These are phyloP conservation scores for Colletotrichum graminicola DNA, from an alignment of 2,329 filamentous ascomycete genomes.

Conservation along the genomic window DNA sequence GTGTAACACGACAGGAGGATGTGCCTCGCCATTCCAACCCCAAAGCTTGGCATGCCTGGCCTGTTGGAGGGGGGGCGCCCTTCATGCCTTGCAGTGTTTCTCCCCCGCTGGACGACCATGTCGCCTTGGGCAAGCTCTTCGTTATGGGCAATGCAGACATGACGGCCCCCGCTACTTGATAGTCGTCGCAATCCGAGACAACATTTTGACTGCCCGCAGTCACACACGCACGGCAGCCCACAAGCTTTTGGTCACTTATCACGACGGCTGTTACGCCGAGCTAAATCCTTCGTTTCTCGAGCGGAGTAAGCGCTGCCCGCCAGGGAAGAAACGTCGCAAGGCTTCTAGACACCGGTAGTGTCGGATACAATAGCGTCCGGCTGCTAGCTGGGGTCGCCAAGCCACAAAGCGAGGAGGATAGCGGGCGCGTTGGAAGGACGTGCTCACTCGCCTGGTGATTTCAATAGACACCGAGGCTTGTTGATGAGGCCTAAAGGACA, in stretches of 20 bases:
- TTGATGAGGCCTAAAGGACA: too few species aligned
- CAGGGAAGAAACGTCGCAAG: conserved; percentile 6
- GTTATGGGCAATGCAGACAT: background rate
- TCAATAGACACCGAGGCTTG: background rate
- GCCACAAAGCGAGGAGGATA: background rate
- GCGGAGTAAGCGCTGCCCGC: conserved; percentile 16
- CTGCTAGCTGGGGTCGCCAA: conserved; percentile 14
- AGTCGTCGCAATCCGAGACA: conserved; percentile 19
- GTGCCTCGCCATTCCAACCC: background rate
- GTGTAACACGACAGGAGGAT: conserved; percentile 19
- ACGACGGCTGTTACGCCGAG: background rate
- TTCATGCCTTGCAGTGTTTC: background rate
- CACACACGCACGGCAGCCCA: conserved; percentile 2
- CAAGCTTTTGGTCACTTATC: conserved; percentile 22
- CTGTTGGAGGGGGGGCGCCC: too few species aligned
- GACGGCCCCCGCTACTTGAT: background rate
- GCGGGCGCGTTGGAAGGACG: background rate
- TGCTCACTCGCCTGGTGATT: background rate
- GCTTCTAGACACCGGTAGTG: conserved; percentile 19
- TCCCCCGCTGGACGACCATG: background rate
- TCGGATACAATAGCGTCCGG: conserved; percentile 24
- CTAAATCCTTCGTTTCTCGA: conserved; percentile 13
- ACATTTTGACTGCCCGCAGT: conserved; percentile 6
- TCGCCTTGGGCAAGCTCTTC: background rate
- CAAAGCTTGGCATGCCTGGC: background rate